Percentiles rank a stretch among this genome's conserved stretches.
phyloP scores from a whole-genome alignment of 306 rosid genomes.

The Prunus salicina region DNA sequence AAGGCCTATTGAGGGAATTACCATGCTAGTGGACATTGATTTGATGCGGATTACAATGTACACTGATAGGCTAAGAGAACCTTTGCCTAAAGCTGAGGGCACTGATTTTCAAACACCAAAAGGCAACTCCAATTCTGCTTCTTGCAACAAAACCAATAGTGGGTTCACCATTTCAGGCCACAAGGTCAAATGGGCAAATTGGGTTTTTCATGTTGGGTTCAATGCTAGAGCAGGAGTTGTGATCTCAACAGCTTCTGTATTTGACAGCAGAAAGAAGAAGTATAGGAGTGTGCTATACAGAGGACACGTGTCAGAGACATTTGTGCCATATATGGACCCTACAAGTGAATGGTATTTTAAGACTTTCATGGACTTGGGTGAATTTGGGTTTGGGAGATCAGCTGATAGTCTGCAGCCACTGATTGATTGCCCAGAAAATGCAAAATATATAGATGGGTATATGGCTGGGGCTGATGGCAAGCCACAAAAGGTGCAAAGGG shows the following conservation, averaged over 20 bases:
- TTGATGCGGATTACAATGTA: slow-evolving; percentile 55
- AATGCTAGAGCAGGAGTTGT: slow-evolving; percentile 72
- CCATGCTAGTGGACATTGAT: slow-evolving; percentile 60
- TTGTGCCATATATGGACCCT: slow-evolving; percentile 87
- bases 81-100: slow-evolving; percentile 78
- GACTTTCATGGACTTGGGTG: slow-evolving; percentile 88
- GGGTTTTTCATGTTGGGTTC: slow-evolving; percentile 81
- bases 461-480: slow-evolving; percentile 68
- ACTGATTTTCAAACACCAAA: slow-evolving; percentile 48
- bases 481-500: slow-evolving; percentile 60
- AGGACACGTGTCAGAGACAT: slow-evolving; percentile 88
- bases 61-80: slow-evolving; percentile 52
- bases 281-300: slow-evolving; percentile 63
- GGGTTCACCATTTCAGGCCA: slow-evolving; percentile 47
- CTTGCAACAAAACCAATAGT: slow-evolving; percentile 29
- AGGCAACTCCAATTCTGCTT: slow-evolving; percentile 17
- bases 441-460: slow-evolving; percentile 63
- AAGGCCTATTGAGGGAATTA: slow-evolving; percentile 82
- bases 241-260: slow-evolving; percentile 77
- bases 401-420: slow-evolving; percentile 61
- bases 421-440: slow-evolving; percentile 73
- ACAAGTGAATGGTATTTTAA: slow-evolving; percentile 77
- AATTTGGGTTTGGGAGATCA: slow-evolving; percentile 79
- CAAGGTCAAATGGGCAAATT: slow-evolving; percentile 69
- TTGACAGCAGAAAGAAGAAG: slow-evolving; percentile 41